Evolutionary conservation across 2,329 filamentous ascomycete species (phyloP), one percentile per base, ranked within the genome.

Genomic region (Beauveria bassiana): DNA sequence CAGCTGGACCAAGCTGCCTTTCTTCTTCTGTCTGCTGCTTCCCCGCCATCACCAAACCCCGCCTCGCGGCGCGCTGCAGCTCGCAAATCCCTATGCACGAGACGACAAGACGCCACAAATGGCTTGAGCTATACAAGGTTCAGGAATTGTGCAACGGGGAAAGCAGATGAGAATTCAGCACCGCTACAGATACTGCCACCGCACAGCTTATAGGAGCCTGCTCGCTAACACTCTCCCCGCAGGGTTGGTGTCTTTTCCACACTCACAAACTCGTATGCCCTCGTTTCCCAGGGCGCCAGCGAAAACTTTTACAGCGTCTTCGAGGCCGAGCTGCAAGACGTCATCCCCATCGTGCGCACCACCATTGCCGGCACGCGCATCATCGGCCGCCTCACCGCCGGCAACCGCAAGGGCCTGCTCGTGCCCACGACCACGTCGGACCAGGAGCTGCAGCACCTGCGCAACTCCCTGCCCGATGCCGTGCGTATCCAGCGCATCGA

Each of bases 271-370:
- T 93, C 91, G 64, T 99, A 96, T 78, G 92, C 93, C 69, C 84
- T 99, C 70, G 91, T 97, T 69, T 93, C 93, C 66, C 86, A 96
- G 67, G 95, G 95, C 72, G 93, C 91, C 70, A 96, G 91, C 72
- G 93, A 97, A 82, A 98, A 98, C 85, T 99, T 99, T 78, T 98
- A 98, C 86, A 93, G 91, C 81, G 86, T 98, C 74, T 98, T 99
- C 79, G 95, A 99, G 82, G 88, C 93, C 65, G 95, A 99, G 81
- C 84, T 99, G 65, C 91, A 96, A 81, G 95, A 98, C 80, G 87
- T 97, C 65, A 93, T 99, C 70, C 95, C 95, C 68, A 97, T 97
- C 76, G 95, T 91, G 77, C 91, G 95, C 78, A 93, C 91, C 68
- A 97, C 93, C 62, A 98, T 99, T 74, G 93, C 93, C 65, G 95